phyloP scores from a whole-genome alignment of 2,329 filamentous ascomycete species.

The Fusarium verrucosum region DNA sequence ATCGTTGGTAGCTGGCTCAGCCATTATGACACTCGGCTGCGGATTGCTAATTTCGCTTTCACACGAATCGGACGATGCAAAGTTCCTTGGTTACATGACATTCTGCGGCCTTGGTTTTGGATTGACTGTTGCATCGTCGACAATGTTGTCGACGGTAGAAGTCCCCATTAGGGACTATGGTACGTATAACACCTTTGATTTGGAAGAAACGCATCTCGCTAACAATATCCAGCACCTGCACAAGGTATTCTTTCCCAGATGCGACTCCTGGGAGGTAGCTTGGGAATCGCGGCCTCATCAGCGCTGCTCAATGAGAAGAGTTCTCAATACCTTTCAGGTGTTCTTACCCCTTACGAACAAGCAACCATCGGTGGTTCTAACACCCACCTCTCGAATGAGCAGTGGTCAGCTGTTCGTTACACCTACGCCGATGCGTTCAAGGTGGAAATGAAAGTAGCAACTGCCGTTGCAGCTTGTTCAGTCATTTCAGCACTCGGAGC shows the following conservation, averaged over 20 bases:
- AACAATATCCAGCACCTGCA: conserved; percentile 54
- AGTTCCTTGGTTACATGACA: conserved; percentile 59
- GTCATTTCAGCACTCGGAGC: conserved; percentile 53
- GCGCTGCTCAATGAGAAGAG: conserved; percentile 53
- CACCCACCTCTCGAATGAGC: conserved; percentile 38
- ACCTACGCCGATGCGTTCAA: conserved; percentile 58
- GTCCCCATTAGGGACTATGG: conserved; percentile 58
- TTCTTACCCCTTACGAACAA: conserved; percentile 45
- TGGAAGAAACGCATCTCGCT: conserved; percentile 11
- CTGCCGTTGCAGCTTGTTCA: conserved; percentile 53
- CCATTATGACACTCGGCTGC: conserved; percentile 58
- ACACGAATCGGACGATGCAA: conserved; percentile 51
- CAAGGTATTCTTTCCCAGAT: conserved; percentile 63
- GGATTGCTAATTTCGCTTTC: conserved; percentile 55
- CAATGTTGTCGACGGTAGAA: conserved; percentile 56
- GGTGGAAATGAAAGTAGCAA: conserved; percentile 58
- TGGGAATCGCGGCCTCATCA: conserved; percentile 64
- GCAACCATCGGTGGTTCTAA: conserved; percentile 38
- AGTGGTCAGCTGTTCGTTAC: conserved; percentile 48
- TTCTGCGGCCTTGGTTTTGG: conserved; percentile 65
- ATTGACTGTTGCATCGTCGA: conserved; percentile 57
- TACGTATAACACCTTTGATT: conserved; percentile 34
- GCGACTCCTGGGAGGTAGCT: conserved; percentile 62
- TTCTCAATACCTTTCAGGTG: conserved; percentile 42
- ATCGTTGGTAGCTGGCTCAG: conserved; percentile 54